These are phyloP conservation scores for Saccharomyces kudriavzevii DNA, from an alignment of 805 yeast species.

Conservation along the genomic window DNA sequence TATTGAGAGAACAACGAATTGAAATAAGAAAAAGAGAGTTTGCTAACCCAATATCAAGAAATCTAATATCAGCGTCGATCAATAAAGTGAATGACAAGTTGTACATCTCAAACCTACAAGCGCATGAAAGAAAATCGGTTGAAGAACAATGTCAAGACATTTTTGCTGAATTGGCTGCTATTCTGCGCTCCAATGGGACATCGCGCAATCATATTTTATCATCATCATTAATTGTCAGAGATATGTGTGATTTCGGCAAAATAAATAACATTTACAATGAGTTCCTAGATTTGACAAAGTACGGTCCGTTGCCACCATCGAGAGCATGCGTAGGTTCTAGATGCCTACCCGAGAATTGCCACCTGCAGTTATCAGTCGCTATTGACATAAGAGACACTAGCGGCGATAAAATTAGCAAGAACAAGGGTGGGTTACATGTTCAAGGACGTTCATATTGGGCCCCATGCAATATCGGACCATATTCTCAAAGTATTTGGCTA, in stretches of 20 bases:
- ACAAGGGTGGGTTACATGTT: slow-evolving; percentile 72
- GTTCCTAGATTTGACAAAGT: slow-evolving; percentile 36
- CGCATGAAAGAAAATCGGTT: slow-evolving; percentile 23
- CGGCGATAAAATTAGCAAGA: slow-evolving; percentile 7
- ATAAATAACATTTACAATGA: slow-evolving; percentile 56
- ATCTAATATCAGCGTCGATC: slow-evolving; percentile 3
- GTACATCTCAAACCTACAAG: slow-evolving; percentile 39
- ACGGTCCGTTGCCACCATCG: slow-evolving; percentile 71
- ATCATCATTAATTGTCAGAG: slow-evolving; percentile 49
- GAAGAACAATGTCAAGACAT: slow-evolving; percentile 43
- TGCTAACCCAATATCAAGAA: not conserved
- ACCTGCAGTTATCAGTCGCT: slow-evolving; percentile 51
- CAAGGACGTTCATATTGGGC: slow-evolving; percentile 97
- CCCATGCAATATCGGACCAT: slow-evolving; percentile 96
- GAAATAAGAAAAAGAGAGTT: not conserved
- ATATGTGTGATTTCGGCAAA: slow-evolving; percentile 55
- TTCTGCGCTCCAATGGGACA: slow-evolving; percentile 29
- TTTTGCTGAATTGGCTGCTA: slow-evolving; percentile 35
- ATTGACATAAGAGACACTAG: slow-evolving; percentile 26
- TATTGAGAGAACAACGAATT: not conserved
- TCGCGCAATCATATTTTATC: slow-evolving; percentile 45
- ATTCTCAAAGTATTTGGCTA: slow-evolving; percentile 66
- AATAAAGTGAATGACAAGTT: slow-evolving; percentile 26
- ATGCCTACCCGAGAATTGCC: slow-evolving; percentile 26
- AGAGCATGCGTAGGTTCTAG: slow-evolving; percentile 71